Conservation (phyloP, 306 rosid genomes). For the Vigna radiata region DNA sequence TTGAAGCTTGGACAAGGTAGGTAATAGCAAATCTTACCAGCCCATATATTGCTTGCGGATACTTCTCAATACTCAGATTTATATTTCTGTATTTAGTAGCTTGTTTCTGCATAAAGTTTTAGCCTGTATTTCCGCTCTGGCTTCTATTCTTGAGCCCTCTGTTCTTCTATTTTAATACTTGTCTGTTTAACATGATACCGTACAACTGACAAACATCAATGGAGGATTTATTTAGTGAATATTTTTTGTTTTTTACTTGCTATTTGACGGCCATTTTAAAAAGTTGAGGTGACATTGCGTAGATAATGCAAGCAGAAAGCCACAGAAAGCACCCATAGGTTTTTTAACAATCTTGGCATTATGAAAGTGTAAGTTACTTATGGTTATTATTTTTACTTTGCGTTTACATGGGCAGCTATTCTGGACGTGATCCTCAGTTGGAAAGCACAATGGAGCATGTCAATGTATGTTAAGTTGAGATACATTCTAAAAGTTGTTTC, state of each 20-base stretch:
- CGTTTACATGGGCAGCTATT: constrained; percentile 68
- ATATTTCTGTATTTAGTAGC: constrained; percentile 25
- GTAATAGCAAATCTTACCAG: constrained; percentile 27
- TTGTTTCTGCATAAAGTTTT: constrained; percentile 12
- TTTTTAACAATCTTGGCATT: constrained; percentile 12
- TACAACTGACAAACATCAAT: background rate
- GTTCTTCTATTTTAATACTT: constrained; percentile 15
- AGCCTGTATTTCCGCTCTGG: constrained; percentile 19
- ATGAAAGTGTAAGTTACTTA: constrained; percentile 32
- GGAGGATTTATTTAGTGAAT: background rate
- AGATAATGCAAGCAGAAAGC: constrained; percentile 7
- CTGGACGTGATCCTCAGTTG: constrained; percentile 95
- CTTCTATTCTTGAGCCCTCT: constrained; percentile 22
- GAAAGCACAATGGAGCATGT: constrained; percentile 89
- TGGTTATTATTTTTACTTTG: constrained; percentile 9
- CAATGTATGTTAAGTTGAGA: constrained; percentile 81
- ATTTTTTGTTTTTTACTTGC: background rate
- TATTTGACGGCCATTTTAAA: constrained; percentile 13
- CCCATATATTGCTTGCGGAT: background rate
- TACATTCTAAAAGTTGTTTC: constrained; percentile 87
- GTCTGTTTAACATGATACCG: constrained; percentile 7
- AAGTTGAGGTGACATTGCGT: constrained; percentile 6
- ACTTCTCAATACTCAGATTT: background rate
- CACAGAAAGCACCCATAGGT: background rate
- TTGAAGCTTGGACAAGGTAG: constrained; percentile 93